A percentile compares a stretch with the other conserved stretches of the same genome.
Conservation (phyloP, 225 moss, liverwort and hornwort genomes). For the Climacium dendroides region DNA sequence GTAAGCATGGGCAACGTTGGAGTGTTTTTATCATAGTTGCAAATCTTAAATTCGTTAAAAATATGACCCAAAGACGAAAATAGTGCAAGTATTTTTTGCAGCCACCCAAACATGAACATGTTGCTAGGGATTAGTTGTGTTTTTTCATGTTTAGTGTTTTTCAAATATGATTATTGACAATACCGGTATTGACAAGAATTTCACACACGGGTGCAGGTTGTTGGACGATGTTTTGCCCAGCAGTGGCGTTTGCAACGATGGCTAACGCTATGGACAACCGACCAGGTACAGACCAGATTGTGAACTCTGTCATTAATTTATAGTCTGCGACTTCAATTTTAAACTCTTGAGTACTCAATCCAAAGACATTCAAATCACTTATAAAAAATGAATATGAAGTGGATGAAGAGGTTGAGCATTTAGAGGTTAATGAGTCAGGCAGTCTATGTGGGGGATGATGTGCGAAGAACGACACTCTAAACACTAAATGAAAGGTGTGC, state of each 20-base stretch:
- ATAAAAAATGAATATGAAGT: neutral
- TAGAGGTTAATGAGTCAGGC: neutral
- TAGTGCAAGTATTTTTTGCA: neutral
- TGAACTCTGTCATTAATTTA: neutral
- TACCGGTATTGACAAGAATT: too few relatives aligned
- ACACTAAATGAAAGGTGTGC: neutral
- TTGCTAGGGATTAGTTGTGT: too few relatives aligned
- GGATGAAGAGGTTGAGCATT: neutral
- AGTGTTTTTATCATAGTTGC: neutral
- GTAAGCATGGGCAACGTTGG: neutral
- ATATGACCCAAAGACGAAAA: neutral
- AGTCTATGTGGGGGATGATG: neutral
- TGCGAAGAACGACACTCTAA: neutral
- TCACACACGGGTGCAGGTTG: conserved; percentile 4
- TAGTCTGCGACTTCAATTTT: too few relatives aligned
- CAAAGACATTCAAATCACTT: neutral
- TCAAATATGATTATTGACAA: neutral
- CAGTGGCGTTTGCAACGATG: conserved; percentile 4
- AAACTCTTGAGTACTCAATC: neutral
- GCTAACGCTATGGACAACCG: neutral
- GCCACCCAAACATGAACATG: neutral
- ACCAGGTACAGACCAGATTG: neutral
- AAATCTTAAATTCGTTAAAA: neutral
- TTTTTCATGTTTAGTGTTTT: neutral
- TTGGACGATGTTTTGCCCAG: conserved; percentile 11